Base-by-base conservation (phyloP, 2,329 filamentous ascomycete genomes). In the Penicillium sp. region DNA sequence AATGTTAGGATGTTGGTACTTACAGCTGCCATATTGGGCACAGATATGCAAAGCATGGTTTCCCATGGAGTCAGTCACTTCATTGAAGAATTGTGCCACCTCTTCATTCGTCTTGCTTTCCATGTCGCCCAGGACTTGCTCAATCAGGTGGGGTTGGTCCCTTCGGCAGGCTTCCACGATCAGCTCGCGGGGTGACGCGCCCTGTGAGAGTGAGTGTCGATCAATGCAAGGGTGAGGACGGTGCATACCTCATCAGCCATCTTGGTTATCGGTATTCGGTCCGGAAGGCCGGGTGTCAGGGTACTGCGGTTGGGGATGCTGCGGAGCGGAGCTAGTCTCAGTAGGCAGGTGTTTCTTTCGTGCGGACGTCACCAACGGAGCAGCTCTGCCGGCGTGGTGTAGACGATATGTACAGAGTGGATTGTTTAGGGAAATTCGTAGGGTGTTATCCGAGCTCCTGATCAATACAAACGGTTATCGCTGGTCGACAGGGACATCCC, bases 91-190 rank as follows among this genome's bases (percentile, higher is more conserved):
- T 47, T 83, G 73, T 32, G 92, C 86, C 56, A 90, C 85, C 66
- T 89, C 81, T 55, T 84, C 81, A 50, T 80, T 75, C 7, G 78
- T 70, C 50, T 87, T 85, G 54, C 77, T 75, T 61, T 83, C 83
- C 68, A 84, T 77, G 61, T 78, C 77, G 40, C 82, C 76, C 62
- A 97, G 81, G 53, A 92, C 83, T 66, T 94, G 88, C 65, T 83
- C 77, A 53, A 97, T 85, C 56, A 97, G 85, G 50, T 93, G 88
- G 63, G 87, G 87, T 77, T 97, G 97, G 82, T 97, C 93, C 69
- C 92, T 85, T 57, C 93, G 90, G 77, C 90, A 96, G 66, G 94
- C 90, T 79, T 96, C 93, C 75, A 97, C 85, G 65, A 97, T 84
- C 68, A 90, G 84, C 79, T 97, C 93, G 73, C 87, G 83, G 44